A percentile compares a stretch with the other conserved stretches of the same genome.
phyloP scores from a whole-genome alignment of 108 stramenopile genomes.

The Nitzschia inconspicua region DNA sequence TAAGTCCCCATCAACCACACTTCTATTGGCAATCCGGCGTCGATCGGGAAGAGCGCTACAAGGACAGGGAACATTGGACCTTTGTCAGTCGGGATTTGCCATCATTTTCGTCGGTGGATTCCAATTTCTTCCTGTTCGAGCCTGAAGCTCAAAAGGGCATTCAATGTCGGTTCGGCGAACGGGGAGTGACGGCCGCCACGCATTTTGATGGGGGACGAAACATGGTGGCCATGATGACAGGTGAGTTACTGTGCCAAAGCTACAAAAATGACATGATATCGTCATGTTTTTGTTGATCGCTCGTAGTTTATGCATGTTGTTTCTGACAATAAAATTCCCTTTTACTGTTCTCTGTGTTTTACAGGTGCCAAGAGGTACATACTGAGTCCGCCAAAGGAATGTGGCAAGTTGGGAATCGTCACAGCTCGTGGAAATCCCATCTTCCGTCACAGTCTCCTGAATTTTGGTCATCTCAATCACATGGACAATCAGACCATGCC shows the following conservation, averaged over 20 bases:
- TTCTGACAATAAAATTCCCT: no score
- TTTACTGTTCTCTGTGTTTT: no score
- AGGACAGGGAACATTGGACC: slow-evolving; percentile 40
- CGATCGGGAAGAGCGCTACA: slow-evolving; percentile 50
- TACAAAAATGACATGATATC: no score
- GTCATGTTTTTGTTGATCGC: no score
- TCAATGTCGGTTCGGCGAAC: slow-evolving; percentile 84
- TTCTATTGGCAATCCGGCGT: slow-evolving; percentile 83
- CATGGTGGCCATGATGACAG: slow-evolving; percentile 91
- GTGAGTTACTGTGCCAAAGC: no score
- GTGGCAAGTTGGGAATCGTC: slow-evolving; percentile 79
- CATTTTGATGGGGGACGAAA: slow-evolving; percentile 93
- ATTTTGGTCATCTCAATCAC: slow-evolving; percentile 67
- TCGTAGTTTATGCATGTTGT: no score
- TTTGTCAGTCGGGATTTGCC: slow-evolving; percentile 79
- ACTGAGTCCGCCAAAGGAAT: slow-evolving; percentile 78
- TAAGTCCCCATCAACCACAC: slow-evolving; percentile 57
- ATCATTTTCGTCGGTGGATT: slow-evolving; percentile 51
- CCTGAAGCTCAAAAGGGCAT: slow-evolving; percentile 78
- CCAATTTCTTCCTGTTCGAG: slow-evolving; percentile 65
- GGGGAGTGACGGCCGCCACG: slow-evolving; percentile 90
- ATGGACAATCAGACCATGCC: slow-evolving; percentile 51
- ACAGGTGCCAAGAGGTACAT: slow-evolving; percentile 96
- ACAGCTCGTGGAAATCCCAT: slow-evolving; percentile 50
- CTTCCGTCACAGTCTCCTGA: slow-evolving; percentile 84